These are phyloP conservation scores for Selenicereus undatus DNA, from an alignment of 148 eudicot genomes.

Conservation along the genomic window DNA sequence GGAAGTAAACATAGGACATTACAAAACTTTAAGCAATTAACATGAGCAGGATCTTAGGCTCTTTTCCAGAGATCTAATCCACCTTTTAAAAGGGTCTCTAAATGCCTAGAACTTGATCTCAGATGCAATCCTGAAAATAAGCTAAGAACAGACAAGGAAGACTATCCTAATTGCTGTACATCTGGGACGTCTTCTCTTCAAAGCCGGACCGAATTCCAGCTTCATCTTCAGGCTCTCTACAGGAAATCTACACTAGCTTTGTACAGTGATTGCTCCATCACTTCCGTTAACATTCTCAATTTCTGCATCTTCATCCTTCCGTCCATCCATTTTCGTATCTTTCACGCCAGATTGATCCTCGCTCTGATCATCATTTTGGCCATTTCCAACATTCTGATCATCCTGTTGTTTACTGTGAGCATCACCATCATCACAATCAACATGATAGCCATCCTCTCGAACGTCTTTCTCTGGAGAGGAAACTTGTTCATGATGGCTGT, in stretches of 20 bases:
- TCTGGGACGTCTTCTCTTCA: slow-evolving; percentile 5
- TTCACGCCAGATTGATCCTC: slow-evolving; percentile 15
- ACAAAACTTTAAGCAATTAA: not conserved
- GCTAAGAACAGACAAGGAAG: slow-evolving; percentile 6
- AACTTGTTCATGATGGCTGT: slow-evolving; percentile 21
- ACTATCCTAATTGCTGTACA: slow-evolving; percentile 35
- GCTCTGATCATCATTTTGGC: not conserved
- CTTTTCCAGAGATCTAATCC: slow-evolving; percentile 1
- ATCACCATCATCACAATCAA: not conserved
- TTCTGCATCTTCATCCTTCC: not conserved
- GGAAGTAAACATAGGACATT: not conserved
- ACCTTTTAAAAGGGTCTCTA: not conserved
- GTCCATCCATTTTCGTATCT: slow-evolving; percentile 13
- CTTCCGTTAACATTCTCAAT: not conserved
- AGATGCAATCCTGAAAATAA: not conserved
- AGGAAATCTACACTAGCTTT: slow-evolving; percentile 28
- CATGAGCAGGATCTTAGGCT: slow-evolving; percentile 11
- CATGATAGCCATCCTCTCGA: slow-evolving; percentile 13
- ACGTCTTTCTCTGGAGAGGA: slow-evolving; percentile 20
- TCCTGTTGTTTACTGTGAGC: slow-evolving; percentile 23
- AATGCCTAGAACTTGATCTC: not conserved
- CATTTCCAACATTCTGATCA: slow-evolving; percentile 16
- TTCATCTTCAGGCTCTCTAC: slow-evolving; percentile 21
- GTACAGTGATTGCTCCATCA: slow-evolving; percentile 14
- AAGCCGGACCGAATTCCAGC: slow-evolving; percentile 20